Conservation (phyloP, 306 rosid species). For the Nissolia schottii region DNA sequence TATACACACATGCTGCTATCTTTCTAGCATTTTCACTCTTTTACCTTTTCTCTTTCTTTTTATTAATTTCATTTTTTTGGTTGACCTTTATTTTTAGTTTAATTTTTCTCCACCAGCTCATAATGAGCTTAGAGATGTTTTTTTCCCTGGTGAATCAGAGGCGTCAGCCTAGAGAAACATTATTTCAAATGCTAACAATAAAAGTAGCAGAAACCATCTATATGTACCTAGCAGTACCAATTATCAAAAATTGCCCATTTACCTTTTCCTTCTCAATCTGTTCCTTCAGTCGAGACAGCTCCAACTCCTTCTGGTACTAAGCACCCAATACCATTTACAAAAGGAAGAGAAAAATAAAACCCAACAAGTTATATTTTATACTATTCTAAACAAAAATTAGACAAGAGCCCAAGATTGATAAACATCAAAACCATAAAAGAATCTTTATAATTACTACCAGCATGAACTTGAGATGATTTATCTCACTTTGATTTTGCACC, state of each 20-base stretch:
- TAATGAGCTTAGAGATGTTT: background rate
- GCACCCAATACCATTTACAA: constrained; percentile 22
- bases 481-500: constrained; percentile 51
- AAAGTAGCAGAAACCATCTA: background rate
- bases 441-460: constrained; percentile 56
- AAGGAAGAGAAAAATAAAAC: background rate
- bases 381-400: background rate
- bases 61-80: too few species aligned
- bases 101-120: too few species aligned
- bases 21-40: background rate
- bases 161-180: background rate
- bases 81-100: too few species aligned
- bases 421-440: constrained; percentile 14
- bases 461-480: constrained; percentile 66
- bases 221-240: too few species aligned
- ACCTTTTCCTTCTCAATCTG: constrained; percentile 87
- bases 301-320: constrained; percentile 85
- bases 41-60: too few species aligned
- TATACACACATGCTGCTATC: background rate
- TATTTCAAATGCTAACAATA: background rate
- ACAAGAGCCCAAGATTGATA: background rate
- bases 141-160: background rate
- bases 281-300: constrained; percentile 67
- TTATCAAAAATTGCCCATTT: constrained; percentile 24
- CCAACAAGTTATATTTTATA: constrained; percentile 23